Percentiles rank a stretch among this genome's conserved stretches.
Evolutionary conservation across 257 asterid genomes (phyloP).

Genomic region (Parsonsia alboflavescens): DNA sequence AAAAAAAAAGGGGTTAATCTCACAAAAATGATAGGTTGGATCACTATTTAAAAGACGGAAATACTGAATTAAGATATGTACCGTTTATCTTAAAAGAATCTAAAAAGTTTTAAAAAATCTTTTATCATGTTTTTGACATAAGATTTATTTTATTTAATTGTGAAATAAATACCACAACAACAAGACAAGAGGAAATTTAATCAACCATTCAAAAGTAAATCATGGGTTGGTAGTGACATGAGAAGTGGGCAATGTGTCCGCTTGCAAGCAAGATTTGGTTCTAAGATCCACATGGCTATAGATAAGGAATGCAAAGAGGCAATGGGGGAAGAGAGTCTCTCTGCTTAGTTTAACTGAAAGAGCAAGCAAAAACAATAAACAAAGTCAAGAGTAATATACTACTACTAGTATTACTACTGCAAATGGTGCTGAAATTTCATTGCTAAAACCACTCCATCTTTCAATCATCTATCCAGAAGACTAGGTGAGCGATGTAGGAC

Average conservation of each 20-base stretch:
- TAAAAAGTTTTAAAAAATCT: too few species aligned
- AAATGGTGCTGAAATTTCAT: conserved; percentile 6
- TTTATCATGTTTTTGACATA: background rate
- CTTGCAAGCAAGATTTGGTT: conserved; percentile 13
- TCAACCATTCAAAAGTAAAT: background rate
- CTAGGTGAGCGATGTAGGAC: conserved; percentile 19
- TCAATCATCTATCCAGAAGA: conserved; percentile 13
- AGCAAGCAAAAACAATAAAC: background rate
- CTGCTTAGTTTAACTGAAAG: conserved; percentile 20
- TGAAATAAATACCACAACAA: background rate
- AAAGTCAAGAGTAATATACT: background rate
- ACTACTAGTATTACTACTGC: background rate
- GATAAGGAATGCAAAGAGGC: conserved; percentile 16
- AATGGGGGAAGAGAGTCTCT: background rate
- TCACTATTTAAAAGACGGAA: background rate
- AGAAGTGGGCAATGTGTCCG: background rate
- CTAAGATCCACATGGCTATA: conserved; percentile 27
- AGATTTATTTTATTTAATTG: background rate
- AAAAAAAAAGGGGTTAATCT: background rate
- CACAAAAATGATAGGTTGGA: background rate
- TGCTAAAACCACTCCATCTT: conserved; percentile 13
- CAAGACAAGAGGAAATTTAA: too few species aligned
- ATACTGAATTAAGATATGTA: too few species aligned
- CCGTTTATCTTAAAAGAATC: too few species aligned
- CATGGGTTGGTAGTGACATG: background rate